Evolutionary conservation across 1,284 basidiomycete genomes (phyloP), one percentile per base, ranked within the genome.

Genomic region (Cronartium ribicola): DNA sequence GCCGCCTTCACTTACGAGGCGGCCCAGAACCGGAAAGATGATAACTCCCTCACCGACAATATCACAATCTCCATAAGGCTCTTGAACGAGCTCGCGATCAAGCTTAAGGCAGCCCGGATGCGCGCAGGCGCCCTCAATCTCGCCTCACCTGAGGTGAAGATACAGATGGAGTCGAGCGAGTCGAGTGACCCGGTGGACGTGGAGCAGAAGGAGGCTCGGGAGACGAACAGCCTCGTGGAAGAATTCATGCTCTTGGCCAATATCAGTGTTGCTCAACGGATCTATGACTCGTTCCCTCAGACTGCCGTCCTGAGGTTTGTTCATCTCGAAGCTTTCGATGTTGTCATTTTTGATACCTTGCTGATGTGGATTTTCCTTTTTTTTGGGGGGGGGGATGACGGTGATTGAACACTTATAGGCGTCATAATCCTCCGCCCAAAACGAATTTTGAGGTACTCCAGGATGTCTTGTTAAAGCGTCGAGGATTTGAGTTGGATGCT

Each of bases 201-300:
- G 4, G 94, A 98, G 83, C 94, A 96, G 81, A 98, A 98, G 82
- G 89, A 94, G 79, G 82, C 91, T 79, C 84, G 87, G 44, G 94
- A 98, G 83, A 98, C 96, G 11, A 98, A 98, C 81, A 94, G 90
- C 77, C 84, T 99, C 10, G 96, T 98, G 1, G 96, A 99, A 81
- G 96, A 98, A 82, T 98, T 98, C 82, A 98, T 99, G 96, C 84
- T 99, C 76, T 87, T 98, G 73, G 96, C 96, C 39, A 98, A 98
- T 80, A 91, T 96, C 78, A 92, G 90, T 76, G 96, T 98, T 0
- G 96, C 95, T 7, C 84, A 84, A 79, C 90, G 90, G 81, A 97
- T 97, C 60, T 91, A 97, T 80, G 92, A 96, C 79, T 88, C 90
- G 0, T 98, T 94, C 83, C 95, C 96, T 1, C 91, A 93, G 80